Evolutionary conservation across 2,329 filamentous ascomycete genomes (phyloP), one percentile per base, ranked within the genome.

Genomic region (Piedraia hortae): DNA sequence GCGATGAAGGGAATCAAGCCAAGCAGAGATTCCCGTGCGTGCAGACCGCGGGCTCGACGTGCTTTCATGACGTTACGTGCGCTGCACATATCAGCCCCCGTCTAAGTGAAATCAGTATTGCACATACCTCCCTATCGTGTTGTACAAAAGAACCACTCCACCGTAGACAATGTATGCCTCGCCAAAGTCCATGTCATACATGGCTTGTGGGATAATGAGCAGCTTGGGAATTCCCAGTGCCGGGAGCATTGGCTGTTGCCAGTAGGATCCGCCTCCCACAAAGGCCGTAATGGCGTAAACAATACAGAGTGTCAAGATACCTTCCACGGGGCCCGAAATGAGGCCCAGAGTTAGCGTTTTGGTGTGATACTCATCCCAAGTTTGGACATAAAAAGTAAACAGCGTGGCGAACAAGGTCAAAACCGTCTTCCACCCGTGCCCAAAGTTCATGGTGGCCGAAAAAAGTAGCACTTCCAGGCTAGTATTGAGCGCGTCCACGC

Each of bases 301-400:
- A 24, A 60, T 42, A 36, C 75, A 69, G 10, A 97, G 58, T 18
- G 75, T 78, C 20, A 93, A 50, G 25, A 97, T 70, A 22, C 85
- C 85, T 48, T 97, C 85, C 16, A 97, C 85, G 3, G 85, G 85
- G 1, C 85, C 85, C 31, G 82, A 91, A 33, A 97, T 59, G 30
- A 93, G 53, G 27, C 85, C 85, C 4, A 97, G 62, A 2, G 78
- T 91, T 21, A 97, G 61, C 3, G 80, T 85, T 46, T 91, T 80
- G 22, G 85, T 97, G 50, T 93, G 82, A 50, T 93, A 97, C 45
- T 93, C 85, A 41, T 97, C 85, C 85, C 85, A 97, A 15, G 85
- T 93, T 45, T 93, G 85, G 18, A 93, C 71, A 46, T 93, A 93
- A 47, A 97, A 97, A n/a, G 85, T 91, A 36, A 88, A 55, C 27